A percentile compares a stretch with the other conserved stretches of the same genome.
Conservation (phyloP, 176 grass and related monocot species). For the Triticum monococcum region DNA sequence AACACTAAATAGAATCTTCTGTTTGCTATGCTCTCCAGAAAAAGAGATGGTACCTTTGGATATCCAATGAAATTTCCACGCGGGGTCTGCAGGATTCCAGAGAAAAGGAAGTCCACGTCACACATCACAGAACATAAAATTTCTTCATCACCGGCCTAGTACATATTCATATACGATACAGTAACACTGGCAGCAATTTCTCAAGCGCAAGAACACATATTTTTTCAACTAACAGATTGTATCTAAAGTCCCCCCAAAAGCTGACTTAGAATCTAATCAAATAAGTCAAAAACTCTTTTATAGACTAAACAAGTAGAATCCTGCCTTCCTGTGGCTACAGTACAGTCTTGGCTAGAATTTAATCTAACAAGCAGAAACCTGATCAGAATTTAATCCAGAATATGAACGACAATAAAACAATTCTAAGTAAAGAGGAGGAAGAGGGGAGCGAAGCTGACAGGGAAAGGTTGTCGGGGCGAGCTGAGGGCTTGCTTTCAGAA, state of each 20-base stretch:
- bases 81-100: conserved; percentile 25
- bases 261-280: neutral
- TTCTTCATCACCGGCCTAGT: neutral
- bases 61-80: conserved; percentile 25
- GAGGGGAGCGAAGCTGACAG: too few species aligned
- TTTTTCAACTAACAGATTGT: neutral
- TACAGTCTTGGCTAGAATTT: too few species aligned
- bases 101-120: neutral
- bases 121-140: neutral
- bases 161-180: neutral
- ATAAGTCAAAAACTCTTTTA: neutral
- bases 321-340: too few species aligned
- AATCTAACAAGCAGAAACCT: too few species aligned
- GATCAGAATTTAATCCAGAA: too few species aligned
- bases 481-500: too few species aligned
- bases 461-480: too few species aligned
- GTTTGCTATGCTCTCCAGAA: neutral
- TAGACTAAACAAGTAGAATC: too few species aligned
- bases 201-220: neutral
- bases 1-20: neutral
- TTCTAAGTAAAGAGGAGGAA: too few species aligned
- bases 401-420: too few species aligned
- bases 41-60: conserved; percentile 23
- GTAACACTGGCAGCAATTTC: neutral
- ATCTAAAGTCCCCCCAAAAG: neutral